Base-by-base conservation (phyloP, 2,329 filamentous ascomycete genomes). In the Aspergillus spinulosporus region DNA sequence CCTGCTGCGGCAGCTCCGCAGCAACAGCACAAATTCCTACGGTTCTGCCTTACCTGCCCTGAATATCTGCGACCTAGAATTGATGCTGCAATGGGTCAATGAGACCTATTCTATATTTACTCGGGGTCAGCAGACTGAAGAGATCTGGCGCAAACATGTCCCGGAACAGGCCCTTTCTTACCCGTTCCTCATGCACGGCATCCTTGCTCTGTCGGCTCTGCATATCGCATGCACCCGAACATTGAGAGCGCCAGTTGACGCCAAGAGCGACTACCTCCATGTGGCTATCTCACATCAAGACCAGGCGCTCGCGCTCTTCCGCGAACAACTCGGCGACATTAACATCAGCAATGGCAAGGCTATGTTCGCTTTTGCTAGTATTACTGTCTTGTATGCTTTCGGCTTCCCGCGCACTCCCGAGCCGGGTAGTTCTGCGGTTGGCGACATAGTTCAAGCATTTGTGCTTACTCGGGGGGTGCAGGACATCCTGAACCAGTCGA, bases 11-110 rank as follows among this genome's bases (percentile, higher is more conserved):
- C 59, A 61, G 37, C 59, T 68, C 2, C 58, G 59, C 34, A 63
- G 56, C 9, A 57, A 49, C 36, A 40, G 42, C 31, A 31, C 59
- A 5, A 52, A 52, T n/a, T 49, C 56, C 21, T 28, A 34, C 42
- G 49, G 53, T 14, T 4, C 37, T 21, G 49, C 59, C n/a, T 54
- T 63, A 3, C 40, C 51, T 7, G 62, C 74, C 32, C 64, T 80
- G 6, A 78, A 79, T 54, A 61, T 80, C 21, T 68, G 75, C 43
- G 74, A 80, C 56, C 64, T 75, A 48, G 79, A 77, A 61, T 70
- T 77, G 29, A 76, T 75, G 60, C 68, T 73, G 62, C 70, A 73
- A 15, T 73, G 71, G 71, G 72, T 68, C 51, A 72, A 70, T 52
- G 57, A 68, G 8, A 76, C 74, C 3, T 71, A 73, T 47, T 54